These are phyloP conservation scores for Lodderomyces theae DNA, from an alignment of 1,139 yeast genomes.

Conservation along the genomic window DNA sequence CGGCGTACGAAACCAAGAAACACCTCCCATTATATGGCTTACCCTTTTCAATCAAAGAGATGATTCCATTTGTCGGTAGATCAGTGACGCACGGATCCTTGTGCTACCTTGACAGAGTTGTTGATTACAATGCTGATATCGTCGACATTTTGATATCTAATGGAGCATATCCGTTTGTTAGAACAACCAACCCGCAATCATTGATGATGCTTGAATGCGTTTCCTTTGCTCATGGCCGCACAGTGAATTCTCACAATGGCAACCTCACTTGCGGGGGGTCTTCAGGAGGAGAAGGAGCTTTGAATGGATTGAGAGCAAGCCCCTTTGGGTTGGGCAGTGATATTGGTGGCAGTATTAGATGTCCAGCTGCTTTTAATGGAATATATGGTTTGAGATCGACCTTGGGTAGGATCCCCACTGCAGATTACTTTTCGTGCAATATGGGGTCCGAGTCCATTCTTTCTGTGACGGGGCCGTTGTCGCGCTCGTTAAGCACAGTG, in stretches of 20 bases:
- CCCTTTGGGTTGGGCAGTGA: slow-evolving; percentile 29
- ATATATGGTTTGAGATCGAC: slow-evolving; percentile 25
- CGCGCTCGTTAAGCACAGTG: slow-evolving; percentile 27
- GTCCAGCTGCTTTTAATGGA: slow-evolving; percentile 29
- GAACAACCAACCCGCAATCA: slow-evolving; percentile 57
- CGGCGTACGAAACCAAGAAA: slow-evolving; percentile 15
- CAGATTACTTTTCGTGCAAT: slow-evolving; percentile 20
- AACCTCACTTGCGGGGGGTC: slow-evolving; percentile 50
- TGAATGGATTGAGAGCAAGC: slow-evolving; percentile 23
- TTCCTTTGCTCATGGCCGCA: slow-evolving; percentile 49
- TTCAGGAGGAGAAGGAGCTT: slow-evolving; percentile 27
- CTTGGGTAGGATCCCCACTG: slow-evolving; percentile 20
- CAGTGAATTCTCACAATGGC: slow-evolving; percentile 54
- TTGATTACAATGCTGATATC: slow-evolving; percentile 22
- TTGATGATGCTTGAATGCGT: slow-evolving; percentile 55
- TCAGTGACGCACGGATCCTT: slow-evolving; percentile 23
- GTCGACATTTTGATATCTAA: slow-evolving; percentile 18
- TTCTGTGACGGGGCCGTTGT: slow-evolving; percentile 48
- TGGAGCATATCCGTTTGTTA: slow-evolving; percentile 25
- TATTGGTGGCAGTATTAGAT: slow-evolving; percentile 30
- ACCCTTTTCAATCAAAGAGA: slow-evolving; percentile 25
- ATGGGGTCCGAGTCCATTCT: slow-evolving; percentile 35
- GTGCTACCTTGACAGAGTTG: slow-evolving; percentile 21
- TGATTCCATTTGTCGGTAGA: slow-evolving; percentile 16
- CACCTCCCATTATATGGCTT: slow-evolving; percentile 21